These are phyloP conservation scores for Zasmidium angulare DNA, from an alignment of 2,329 filamentous ascomycete genomes.

Conservation along the genomic window DNA sequence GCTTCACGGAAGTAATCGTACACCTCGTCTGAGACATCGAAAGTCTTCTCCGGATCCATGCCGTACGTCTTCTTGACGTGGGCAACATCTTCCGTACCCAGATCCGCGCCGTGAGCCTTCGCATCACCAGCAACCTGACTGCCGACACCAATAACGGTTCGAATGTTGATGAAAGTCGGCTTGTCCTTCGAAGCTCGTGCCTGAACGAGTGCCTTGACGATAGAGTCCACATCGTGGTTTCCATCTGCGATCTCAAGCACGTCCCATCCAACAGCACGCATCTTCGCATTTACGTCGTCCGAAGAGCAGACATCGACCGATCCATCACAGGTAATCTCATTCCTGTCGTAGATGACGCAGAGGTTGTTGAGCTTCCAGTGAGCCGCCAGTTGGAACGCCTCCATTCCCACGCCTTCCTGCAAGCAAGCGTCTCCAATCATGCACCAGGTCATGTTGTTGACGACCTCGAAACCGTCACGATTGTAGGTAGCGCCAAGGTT, in stretches of 20 bases:
- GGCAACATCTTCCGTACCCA: slow-evolving; percentile 55
- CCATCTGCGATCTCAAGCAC: slow-evolving; percentile 58
- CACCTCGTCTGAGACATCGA: slow-evolving; percentile 44
- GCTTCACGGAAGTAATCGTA: slow-evolving; percentile 55
- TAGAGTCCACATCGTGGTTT: slow-evolving; percentile 50
- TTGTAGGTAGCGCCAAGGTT: slow-evolving; percentile 58
- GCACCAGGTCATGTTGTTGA: slow-evolving; percentile 56
- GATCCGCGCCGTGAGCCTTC: slow-evolving; percentile 59
- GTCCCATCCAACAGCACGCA: slow-evolving; percentile 56
- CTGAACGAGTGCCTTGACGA: slow-evolving; percentile 48
- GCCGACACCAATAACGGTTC: slow-evolving; percentile 57
- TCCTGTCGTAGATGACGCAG: slow-evolving; percentile 60
- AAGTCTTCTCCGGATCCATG: slow-evolving; percentile 47
- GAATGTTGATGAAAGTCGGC: slow-evolving; percentile 58
- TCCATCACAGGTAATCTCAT: slow-evolving; percentile 60
- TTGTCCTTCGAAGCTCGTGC: slow-evolving; percentile 41
- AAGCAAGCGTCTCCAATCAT: slow-evolving; percentile 61
- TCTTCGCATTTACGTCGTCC: slow-evolving; percentile 59
- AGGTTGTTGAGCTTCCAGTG: slow-evolving; percentile 58
- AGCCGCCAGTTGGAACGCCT: slow-evolving; percentile 58
- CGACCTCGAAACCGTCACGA: slow-evolving; percentile 47
- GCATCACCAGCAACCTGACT: slow-evolving; percentile 52
- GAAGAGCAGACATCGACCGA: slow-evolving; percentile 52
- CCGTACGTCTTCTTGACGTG: slow-evolving; percentile 55
- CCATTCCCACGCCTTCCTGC: slow-evolving; percentile 59